Conservation (phyloP, 805 yeast genomes). For the Monosporozyma unispora region DNA sequence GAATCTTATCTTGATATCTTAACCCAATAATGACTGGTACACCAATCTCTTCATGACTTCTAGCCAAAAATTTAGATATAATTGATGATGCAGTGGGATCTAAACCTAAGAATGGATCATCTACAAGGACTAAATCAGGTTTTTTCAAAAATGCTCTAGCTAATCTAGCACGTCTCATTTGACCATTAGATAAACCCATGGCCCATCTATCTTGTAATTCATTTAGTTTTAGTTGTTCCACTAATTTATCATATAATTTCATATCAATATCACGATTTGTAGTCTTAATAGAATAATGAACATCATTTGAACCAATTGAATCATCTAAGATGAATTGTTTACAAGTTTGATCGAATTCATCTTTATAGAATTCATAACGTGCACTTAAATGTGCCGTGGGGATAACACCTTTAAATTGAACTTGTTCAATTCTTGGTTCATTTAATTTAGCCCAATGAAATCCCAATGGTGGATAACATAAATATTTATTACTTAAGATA, state of each 20-base stretch:
- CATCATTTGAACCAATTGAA: slow-evolving; percentile 35
- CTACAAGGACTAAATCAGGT: slow-evolving; percentile 64
- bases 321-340: slow-evolving; percentile 49
- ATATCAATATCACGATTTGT: slow-evolving; percentile 26
- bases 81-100: slow-evolving; percentile 63
- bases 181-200: slow-evolving; percentile 87
- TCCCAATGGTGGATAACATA: slow-evolving; percentile 23
- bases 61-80: slow-evolving; percentile 38
- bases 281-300: slow-evolving; percentile 30
- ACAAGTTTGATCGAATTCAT: slow-evolving; percentile 69
- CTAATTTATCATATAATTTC: slow-evolving; percentile 33
- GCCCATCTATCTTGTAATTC: slow-evolving; percentile 66
- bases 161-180: slow-evolving; percentile 79
- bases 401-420: slow-evolving; percentile 40
- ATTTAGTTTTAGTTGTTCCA: slow-evolving; percentile 44
- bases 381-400: slow-evolving; percentile 75
- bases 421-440: slow-evolving; percentile 15
- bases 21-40: slow-evolving; percentile 61
- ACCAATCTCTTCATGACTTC: slow-evolving; percentile 7
- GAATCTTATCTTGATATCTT: slow-evolving; percentile 65
- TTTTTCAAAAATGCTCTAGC: slow-evolving; percentile 61
- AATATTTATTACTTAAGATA: slow-evolving; percentile 19
- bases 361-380: slow-evolving; percentile 79
- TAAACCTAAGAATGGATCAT: slow-evolving; percentile 87
- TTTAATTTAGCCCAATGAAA: slow-evolving; percentile 10